Base-by-base conservation (phyloP, 805 yeast species). In the Yarrowia phangngaensis region DNA sequence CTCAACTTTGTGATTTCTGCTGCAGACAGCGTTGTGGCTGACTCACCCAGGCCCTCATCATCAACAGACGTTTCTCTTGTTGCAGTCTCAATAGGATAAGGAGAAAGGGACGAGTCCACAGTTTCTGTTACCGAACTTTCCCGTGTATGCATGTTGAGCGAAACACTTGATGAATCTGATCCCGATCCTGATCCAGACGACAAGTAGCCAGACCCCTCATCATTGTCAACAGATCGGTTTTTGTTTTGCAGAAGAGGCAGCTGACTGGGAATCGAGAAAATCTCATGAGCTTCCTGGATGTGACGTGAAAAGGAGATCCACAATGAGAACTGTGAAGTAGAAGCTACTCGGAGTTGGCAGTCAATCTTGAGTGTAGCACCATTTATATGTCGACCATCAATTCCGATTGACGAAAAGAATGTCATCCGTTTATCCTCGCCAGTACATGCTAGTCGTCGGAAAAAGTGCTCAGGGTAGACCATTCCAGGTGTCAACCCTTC, bases 381-480 rank as follows among this genome's bases (percentile, higher is more conserved):
- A 64, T 84, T 89, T 20, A 76, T 60, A 60, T 86, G 95, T 3
- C 67, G 58, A 8, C 84, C 95, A 51, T 71, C 69, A 8, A 87
- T 70, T 28, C 94, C 95, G 16, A 32, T 45, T 12, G 50, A 45
- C 13, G 38, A 33, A 20, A 32, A 45, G n/a, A 45, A 45, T 8
- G 40, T 33, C 31, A 33, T 23, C 6, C 24, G 40, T 7, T 32
- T 20, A 30, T 48, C 48, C 8, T 40, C 35, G 22, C 24, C 27
- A 8, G 15, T 22, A 4, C 52, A 48, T 3, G 58, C 61, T 5
- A 60, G 53, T 55, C 80, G 79, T 54, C 97, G 74, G 67, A 90
- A 88, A 61, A 84, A 82, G 64, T 88, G 96, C 63, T 89, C 97
- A 0, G 97, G 95, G 9, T 89, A 67, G 0, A 89, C 95, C 43